phyloP scores from a whole-genome alignment of 768 basidiomycete species.

The Phaeotremella fagi region DNA sequence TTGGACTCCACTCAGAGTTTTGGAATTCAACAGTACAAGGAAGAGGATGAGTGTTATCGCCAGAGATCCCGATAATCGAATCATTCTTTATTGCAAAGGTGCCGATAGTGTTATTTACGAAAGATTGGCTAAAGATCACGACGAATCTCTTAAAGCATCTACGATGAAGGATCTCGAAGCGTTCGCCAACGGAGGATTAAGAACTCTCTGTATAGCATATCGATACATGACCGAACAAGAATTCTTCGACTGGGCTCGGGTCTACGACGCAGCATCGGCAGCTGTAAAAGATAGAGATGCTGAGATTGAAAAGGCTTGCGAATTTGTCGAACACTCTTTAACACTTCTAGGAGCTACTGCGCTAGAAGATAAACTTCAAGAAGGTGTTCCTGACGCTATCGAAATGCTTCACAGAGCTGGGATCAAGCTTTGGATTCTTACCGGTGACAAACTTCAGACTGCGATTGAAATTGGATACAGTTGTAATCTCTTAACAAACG shows the following conservation, averaged over 20 bases:
- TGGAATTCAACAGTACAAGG: conserved; percentile 90
- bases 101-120: conserved; percentile 93
- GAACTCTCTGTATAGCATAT: conserved; percentile 86
- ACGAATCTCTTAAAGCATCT: conserved; percentile 65
- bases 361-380: conserved; percentile 93
- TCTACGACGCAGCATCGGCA: conserved; percentile 76
- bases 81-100: conserved; percentile 91
- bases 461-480: conserved; percentile 97
- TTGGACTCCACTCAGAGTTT: conserved; percentile 68
- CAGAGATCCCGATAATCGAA: conserved; percentile 72
- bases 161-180: conserved; percentile 84
- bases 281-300: conserved; percentile 77
- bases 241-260: conserved; percentile 71
- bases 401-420: conserved; percentile 85
- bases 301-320: conserved; percentile 82
- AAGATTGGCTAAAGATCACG: conserved; percentile 71
- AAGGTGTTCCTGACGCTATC: conserved; percentile 94
- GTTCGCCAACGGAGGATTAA: conserved; percentile 86
- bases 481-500: conserved; percentile 86
- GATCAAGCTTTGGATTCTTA: conserved; percentile 97
- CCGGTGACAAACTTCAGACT: conserved; percentile 95
- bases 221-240: conserved; percentile 74
- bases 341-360: conserved; percentile 90
- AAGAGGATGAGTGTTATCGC: conserved; percentile 95
- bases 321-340: conserved; percentile 73